Conservation (phyloP, 192 early-diverging fungal species). For the Coemansia sp. region DNA sequence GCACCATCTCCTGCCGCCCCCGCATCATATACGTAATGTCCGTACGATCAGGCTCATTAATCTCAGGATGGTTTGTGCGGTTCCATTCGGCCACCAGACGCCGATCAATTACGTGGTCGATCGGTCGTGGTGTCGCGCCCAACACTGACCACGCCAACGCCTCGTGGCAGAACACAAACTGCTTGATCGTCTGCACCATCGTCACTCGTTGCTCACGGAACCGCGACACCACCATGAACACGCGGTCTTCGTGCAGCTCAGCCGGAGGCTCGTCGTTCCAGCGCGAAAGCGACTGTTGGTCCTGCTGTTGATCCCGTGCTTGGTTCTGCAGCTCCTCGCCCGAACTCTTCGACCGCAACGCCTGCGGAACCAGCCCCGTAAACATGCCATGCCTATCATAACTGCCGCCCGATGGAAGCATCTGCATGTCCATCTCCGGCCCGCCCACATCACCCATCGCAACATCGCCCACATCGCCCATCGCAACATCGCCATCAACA, state of each 20-base stretch:
- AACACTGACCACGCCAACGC: constrained; percentile 62
- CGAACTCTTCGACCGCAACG: constrained; percentile 31
- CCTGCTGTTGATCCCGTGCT: neutral
- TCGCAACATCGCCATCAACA: constrained; percentile 22
- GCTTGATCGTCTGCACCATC: constrained; percentile 80
- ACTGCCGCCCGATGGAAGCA: neutral
- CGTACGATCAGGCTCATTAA: constrained; percentile 23
- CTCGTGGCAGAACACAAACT: constrained; percentile 86
- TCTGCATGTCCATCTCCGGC: neutral
- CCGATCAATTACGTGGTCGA: constrained; percentile 42
- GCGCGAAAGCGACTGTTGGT: constrained; percentile 20
- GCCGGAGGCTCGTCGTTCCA: constrained; percentile 30
- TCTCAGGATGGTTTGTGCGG: constrained; percentile 25
- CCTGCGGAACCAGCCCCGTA: constrained; percentile 36
- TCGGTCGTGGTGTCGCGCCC: constrained; percentile 34
- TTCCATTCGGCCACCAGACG: constrained; percentile 55
- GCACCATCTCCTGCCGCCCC: constrained; percentile 45
- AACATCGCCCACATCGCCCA: constrained; percentile 18
- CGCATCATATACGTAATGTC: constrained; percentile 49
- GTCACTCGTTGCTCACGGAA: constrained; percentile 76
- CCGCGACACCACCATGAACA: constrained; percentile 60
- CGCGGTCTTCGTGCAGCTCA: constrained; percentile 57
- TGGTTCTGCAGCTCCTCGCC: constrained; percentile 7
- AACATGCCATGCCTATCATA: constrained; percentile 14
- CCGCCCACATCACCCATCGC: constrained; percentile 5